A percentile compares a stretch with the other conserved stretches of the same genome.
phyloP scores from a whole-genome alignment of 441 rosid species.

The Pelargonium australe region DNA sequence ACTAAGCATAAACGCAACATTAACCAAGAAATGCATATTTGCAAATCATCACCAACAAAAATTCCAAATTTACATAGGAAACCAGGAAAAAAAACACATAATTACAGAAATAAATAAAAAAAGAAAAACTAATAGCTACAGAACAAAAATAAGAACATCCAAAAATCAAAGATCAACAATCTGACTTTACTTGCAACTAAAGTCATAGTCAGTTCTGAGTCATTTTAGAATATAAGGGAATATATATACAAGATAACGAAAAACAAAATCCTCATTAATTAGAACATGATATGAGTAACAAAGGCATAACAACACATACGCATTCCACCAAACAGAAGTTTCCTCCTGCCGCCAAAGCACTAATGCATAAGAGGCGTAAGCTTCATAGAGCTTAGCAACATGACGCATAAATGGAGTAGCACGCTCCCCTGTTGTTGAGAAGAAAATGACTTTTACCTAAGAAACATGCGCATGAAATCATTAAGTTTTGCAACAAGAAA shows the following conservation, averaged over 20 bases:
- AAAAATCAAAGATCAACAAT: constrained; percentile 11
- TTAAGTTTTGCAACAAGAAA: neutral
- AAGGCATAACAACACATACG: constrained; percentile 43
- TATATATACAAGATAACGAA: neutral
- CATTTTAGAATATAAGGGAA: neutral
- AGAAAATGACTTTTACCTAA: constrained; percentile 85
- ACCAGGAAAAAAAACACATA: no score
- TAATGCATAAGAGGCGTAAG: constrained; percentile 69
- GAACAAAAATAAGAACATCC: no score
- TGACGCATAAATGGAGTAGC: constrained; percentile 82
- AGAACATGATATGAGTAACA: constrained; percentile 15
- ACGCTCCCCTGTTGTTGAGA: constrained; percentile 97
- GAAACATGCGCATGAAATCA: constrained; percentile 16
- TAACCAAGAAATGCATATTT: no score
- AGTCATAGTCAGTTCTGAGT: no score
- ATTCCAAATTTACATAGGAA: no score
- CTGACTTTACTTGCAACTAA: no score
- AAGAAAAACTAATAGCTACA: no score
- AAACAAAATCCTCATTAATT: neutral
- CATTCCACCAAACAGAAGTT: constrained; percentile 90
- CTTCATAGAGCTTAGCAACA: constrained; percentile 70
- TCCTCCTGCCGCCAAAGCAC: constrained; percentile 93
- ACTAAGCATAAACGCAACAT: no score
- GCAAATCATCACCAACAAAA: no score
- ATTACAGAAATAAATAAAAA: no score